Base-by-base conservation (phyloP, 164 flowering plant genomes). In the Kingdonia uniflora region DNA sequence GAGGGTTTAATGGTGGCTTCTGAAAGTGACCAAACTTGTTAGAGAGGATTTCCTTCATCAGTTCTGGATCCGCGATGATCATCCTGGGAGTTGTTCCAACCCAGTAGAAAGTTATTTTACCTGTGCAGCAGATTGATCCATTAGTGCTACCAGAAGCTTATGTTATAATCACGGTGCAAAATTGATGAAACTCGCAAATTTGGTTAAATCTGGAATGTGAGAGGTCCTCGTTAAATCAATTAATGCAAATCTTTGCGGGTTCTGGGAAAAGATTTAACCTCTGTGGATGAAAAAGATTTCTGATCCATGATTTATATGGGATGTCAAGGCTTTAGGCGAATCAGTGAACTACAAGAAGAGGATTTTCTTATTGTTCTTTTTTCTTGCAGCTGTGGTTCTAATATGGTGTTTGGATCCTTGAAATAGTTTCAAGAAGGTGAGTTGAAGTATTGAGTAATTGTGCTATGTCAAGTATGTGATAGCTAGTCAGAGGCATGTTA, bases 321-420 rank as follows among this genome's bases (percentile, higher is more conserved):
- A n/a, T n/a, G n/a, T 47, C 56, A 73, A 65, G 50, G 81, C 74
- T 55, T 66, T 80, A 25, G 78, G 73, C 55, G n/a, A n/a, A n/a
- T n/a, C n/a, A n/a, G n/a, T n/a, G n/a, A n/a, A n/a, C n/a, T n/a
- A n/a, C n/a, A n/a, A n/a, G n/a, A n/a, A n/a, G n/a, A n/a, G n/a
- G n/a, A n/a, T n/a, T n/a, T n/a, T n/a, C n/a, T n/a, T n/a, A n/a
- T n/a, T n/a, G n/a, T n/a, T n/a, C n/a, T n/a, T n/a, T n/a, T n/a
- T n/a, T n/a, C n/a, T n/a, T n/a, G n/a, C n/a, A n/a, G n/a, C n/a
- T n/a, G n/a, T n/a, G n/a, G n/a, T n/a, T n/a, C n/a, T n/a, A n/a
- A n/a, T n/a, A n/a, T n/a, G n/a, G n/a, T n/a, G n/a, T n/a, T n/a
- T n/a, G n/a, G n/a, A n/a, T n/a, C n/a, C n/a, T n/a, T n/a, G n/a